Conservation (phyloP, 345 rosid species). For the Zanthoxylum bungeanum region DNA sequence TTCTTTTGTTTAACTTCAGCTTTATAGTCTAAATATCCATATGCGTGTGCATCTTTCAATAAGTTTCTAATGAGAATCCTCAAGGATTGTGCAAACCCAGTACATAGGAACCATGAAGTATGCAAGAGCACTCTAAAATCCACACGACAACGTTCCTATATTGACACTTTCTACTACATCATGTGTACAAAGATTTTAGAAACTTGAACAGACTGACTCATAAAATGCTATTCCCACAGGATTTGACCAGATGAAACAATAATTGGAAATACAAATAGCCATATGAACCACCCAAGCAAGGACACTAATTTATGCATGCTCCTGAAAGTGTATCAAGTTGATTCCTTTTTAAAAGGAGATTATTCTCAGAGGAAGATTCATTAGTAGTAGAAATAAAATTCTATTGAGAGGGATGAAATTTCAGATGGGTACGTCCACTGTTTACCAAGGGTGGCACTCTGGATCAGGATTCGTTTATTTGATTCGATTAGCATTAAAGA, state of each 20-base stretch:
- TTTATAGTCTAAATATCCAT: no score
- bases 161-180: background rate
- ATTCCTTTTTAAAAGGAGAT: background rate
- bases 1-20: background rate
- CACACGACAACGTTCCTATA: background rate
- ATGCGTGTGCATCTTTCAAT: background rate
- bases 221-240: background rate
- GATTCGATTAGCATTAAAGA: no score
- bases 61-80: background rate
- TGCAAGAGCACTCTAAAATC: background rate
- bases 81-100: background rate
- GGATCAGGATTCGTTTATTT: no score
- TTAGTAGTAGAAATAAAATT: background rate
- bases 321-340: background rate
- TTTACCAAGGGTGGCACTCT: no score
- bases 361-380: background rate
- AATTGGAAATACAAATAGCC: background rate
- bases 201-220: background rate
- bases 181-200: background rate
- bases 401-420: background rate
- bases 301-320: background rate
- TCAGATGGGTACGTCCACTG: no score
- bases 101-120: background rate
- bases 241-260: background rate
- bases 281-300: background rate